A percentile compares a stretch with the other conserved stretches of the same genome.
Conservation (phyloP, 2,329 filamentous ascomycete species). For the Penicillium sp. region DNA sequence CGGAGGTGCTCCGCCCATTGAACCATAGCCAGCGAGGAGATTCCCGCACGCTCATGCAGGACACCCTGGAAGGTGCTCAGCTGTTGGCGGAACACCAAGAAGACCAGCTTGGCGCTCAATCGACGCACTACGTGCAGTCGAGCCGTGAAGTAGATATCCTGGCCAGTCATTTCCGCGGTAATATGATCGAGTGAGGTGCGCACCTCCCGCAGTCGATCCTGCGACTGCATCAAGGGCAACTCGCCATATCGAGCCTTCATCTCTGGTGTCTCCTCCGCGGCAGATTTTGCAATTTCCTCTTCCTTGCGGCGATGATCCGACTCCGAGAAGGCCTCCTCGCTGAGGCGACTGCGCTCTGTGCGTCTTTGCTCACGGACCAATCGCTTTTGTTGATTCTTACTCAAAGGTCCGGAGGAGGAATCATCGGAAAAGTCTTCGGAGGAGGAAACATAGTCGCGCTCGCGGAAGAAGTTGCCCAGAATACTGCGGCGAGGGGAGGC, state of each 20-base stretch:
- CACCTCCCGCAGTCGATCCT: conserved; percentile 48
- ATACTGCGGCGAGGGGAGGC: conserved; percentile 41
- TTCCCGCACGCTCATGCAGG: conserved; percentile 60
- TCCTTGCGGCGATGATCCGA: conserved; percentile 43
- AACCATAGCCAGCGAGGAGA: conserved; percentile 71
- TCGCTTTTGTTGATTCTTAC: conserved; percentile 49
- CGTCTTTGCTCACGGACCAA: conserved; percentile 42
- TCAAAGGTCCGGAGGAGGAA: conserved; percentile 36
- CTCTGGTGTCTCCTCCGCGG: conserved; percentile 56
- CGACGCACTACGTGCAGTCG: conserved; percentile 76
- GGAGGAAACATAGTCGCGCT: conserved; percentile 43
- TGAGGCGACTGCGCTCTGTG: conserved; percentile 41
- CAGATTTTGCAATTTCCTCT: conserved; percentile 48
- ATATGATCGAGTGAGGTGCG: conserved; percentile 55
- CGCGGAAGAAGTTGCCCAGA: conserved; percentile 41
- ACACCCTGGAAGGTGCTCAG: conserved; percentile 82
- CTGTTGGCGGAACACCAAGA: conserved; percentile 83
- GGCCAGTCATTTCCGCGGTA: conserved; percentile 53
- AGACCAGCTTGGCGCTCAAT: conserved; percentile 79
- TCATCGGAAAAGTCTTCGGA: conserved; percentile 46
- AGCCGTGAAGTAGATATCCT: conserved; percentile 66
- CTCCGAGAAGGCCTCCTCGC: conserved; percentile 44
- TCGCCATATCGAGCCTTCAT: conserved; percentile 60
- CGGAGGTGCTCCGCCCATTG: conserved; percentile 84
- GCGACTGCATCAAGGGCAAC: conserved; percentile 59